Percentiles rank a stretch among this genome's conserved stretches.
These are phyloP conservation scores for Phaeosphaeria sp. DNA, from an alignment of 2,329 filamentous ascomycete species.

Conservation along the genomic window DNA sequence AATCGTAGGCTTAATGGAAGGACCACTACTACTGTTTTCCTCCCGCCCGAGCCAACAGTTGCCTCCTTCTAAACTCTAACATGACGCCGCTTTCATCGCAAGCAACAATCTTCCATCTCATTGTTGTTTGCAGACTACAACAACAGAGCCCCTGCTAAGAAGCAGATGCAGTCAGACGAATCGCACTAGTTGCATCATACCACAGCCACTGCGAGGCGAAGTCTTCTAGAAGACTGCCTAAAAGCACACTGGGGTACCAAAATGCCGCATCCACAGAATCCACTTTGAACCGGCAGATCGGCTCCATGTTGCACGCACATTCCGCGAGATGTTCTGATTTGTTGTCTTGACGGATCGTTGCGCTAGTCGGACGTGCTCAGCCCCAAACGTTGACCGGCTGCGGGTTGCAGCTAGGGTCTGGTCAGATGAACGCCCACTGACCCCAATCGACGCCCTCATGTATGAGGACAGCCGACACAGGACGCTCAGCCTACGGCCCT, in stretches of 20 bases:
- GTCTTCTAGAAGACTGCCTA: constrained; percentile 21
- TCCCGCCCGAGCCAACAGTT: background rate
- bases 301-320: constrained; percentile 12
- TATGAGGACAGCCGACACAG: constrained; percentile 16
- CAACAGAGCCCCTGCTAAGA: background rate
- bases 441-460: constrained; percentile 14
- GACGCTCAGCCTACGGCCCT: constrained; percentile 17
- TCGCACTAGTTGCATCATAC: constrained; percentile 10
- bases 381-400: constrained; percentile 18
- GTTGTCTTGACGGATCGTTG: constrained; percentile 5
- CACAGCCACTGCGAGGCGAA: constrained; percentile 25
- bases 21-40: constrained; percentile 2
- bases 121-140: background rate
- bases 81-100: background rate
- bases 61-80: constrained; percentile 6
- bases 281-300: constrained; percentile 13
- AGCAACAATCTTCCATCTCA: background rate
- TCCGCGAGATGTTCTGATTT: constrained; percentile 18
- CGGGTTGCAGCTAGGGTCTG: constrained; percentile 13
- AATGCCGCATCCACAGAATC: constrained; percentile 12
- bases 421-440: constrained; percentile 22
- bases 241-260: constrained; percentile 11
- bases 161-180: constrained; percentile 1
- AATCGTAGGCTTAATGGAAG: constrained; percentile 14
- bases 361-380: constrained; percentile 9